Conservation (phyloP, 2,329 filamentous ascomycete genomes). For the Trichoderma pleuroti region DNA sequence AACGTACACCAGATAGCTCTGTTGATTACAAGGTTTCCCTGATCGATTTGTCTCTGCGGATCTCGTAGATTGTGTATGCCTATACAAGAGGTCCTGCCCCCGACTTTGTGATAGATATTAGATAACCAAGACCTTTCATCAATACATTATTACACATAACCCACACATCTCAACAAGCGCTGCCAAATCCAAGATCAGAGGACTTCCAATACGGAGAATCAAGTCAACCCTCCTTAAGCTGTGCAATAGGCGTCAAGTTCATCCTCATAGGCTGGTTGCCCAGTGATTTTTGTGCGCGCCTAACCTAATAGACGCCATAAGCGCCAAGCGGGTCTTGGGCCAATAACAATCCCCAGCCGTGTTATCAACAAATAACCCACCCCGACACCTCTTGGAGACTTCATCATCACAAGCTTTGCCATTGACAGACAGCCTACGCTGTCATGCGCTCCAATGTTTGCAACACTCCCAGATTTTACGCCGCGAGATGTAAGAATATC, state of each 20-base stretch:
- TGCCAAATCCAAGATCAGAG: neutral
- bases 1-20: neutral
- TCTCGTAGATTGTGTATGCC: neutral
- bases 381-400: neutral
- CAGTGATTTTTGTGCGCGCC: neutral
- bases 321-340: neutral
- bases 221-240: neutral
- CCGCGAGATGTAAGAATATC: slow-evolving; percentile 61
- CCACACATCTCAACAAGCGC: neutral
- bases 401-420: neutral
- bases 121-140: neutral
- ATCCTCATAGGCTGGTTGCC: neutral
- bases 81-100: neutral
- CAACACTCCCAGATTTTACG: slow-evolving; percentile 62
- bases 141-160: neutral
- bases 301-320: neutral
- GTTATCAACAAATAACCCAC: neutral
- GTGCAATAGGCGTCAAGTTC: neutral
- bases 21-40: neutral
- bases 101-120: neutral
- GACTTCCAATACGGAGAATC: neutral
- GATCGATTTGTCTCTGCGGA: neutral
- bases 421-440: neutral
- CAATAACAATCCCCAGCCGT: neutral
- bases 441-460: slow-evolving; percentile 48